These are phyloP conservation scores for Phytophthora pini DNA, from an alignment of 352 stramenopile species.

Conservation along the genomic window DNA sequence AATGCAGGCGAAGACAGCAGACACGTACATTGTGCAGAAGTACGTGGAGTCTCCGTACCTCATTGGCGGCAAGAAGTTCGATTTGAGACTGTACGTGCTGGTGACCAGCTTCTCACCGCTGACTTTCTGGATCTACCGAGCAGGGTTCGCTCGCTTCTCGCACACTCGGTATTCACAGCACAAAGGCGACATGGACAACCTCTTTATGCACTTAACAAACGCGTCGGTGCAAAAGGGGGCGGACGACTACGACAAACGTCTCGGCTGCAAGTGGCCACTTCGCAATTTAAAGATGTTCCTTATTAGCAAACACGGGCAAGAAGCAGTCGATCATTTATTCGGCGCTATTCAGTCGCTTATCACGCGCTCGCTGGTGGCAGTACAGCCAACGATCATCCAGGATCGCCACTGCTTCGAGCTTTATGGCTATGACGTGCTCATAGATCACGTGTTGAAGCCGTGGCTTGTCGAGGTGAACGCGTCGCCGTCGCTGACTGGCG, in stretches of 20 bases:
- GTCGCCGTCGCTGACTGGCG: conserved; percentile 76
- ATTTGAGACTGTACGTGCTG: conserved; percentile 91
- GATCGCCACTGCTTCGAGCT: conserved; percentile 88
- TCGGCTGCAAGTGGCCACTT: conserved; percentile 75
- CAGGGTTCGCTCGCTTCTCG: conserved; percentile 86
- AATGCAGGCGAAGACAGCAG: conserved; percentile 50
- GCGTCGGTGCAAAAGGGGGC: conserved; percentile 78
- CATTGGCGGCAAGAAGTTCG: conserved; percentile 91
- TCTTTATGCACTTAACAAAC: conserved; percentile 77
- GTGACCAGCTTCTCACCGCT: conserved; percentile 87
- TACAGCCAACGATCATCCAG: conserved; percentile 87
- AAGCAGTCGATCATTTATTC: conserved; percentile 74
- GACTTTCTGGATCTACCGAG: conserved; percentile 87
- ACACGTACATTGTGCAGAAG: conserved; percentile 84
- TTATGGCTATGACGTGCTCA: conserved; percentile 80
- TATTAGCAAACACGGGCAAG: conserved; percentile 74
- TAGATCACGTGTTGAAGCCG: conserved; percentile 59
- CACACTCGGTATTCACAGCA: conserved; percentile 73
- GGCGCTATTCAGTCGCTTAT: conserved; percentile 85
- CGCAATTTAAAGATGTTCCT: conserved; percentile 65
- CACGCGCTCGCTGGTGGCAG: conserved; percentile 80
- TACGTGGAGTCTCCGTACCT: conserved; percentile 82
- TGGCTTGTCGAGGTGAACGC: conserved; percentile 84
- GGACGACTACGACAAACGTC: conserved; percentile 48
- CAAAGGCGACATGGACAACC: conserved; percentile 77